These are phyloP conservation scores for Hypoxylon sp. DNA, from an alignment of 2,329 filamentous ascomycete genomes.

Conservation along the genomic window DNA sequence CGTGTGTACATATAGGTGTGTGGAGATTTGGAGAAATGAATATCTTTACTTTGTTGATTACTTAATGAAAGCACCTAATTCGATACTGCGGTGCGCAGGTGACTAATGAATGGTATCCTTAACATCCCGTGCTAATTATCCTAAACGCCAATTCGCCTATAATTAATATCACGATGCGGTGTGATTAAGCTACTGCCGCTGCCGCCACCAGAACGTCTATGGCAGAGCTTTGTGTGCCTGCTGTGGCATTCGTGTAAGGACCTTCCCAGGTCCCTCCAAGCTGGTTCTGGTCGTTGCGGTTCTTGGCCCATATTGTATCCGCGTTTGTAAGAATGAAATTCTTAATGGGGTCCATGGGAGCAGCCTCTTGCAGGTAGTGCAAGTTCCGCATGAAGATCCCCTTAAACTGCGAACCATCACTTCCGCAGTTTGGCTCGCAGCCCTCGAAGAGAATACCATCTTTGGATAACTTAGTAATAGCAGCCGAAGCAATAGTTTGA, in stretches of 20 bases:
- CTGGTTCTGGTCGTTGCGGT: slow-evolving; percentile 54
- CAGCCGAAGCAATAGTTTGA: slow-evolving; percentile 65
- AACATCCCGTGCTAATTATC: slow-evolving; percentile 33
- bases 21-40: slow-evolving; percentile 23
- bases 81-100: slow-evolving; percentile 31
- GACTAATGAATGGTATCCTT: slow-evolving; percentile 43
- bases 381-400: slow-evolving; percentile 78
- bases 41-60: slow-evolving; percentile 40
- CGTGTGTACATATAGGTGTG: not conserved
- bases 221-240: slow-evolving; percentile 53
- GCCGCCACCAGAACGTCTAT: slow-evolving; percentile 52
- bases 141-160: slow-evolving; percentile 42
- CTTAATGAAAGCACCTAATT: slow-evolving; percentile 29
- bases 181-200: slow-evolving; percentile 47
- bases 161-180: slow-evolving; percentile 23
- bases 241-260: slow-evolving; percentile 50
- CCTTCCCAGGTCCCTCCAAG: slow-evolving; percentile 53
- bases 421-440: slow-evolving; percentile 68
- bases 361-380: slow-evolving; percentile 66
- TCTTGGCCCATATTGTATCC: slow-evolving; percentile 55
- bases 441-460: slow-evolving; percentile 67
- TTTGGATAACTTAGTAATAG: slow-evolving; percentile 61
- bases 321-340: slow-evolving; percentile 57
- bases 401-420: slow-evolving; percentile 76
- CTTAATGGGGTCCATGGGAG: slow-evolving; percentile 62